A percentile compares a stretch with the other conserved stretches of the same genome.
Conservation (phyloP, 371 early-diverging fungal genomes). For the Basidiobolus heterosporus region DNA sequence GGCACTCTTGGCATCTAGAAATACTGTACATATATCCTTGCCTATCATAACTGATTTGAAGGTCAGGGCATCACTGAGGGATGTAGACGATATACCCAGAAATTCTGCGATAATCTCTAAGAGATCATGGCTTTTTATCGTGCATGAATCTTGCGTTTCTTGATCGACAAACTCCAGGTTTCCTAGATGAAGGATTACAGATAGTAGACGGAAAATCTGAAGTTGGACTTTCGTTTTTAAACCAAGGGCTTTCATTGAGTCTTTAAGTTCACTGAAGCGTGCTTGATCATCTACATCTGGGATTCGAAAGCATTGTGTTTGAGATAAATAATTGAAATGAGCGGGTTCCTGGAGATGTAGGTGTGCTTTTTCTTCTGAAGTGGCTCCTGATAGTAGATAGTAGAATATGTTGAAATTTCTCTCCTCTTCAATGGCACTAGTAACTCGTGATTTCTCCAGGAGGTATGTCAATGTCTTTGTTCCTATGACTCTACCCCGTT, state of each 20-base stretch:
- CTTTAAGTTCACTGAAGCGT: constrained; percentile 45
- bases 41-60: constrained; percentile 41
- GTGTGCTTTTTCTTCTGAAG: constrained; percentile 28
- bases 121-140: constrained; percentile 38
- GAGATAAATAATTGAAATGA: constrained; percentile 30
- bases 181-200: constrained; percentile 70
- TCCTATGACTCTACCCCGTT: constrained; percentile 73
- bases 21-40: constrained; percentile 64
- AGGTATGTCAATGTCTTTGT: constrained; percentile 69
- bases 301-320: constrained; percentile 8
- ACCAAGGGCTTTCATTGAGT: constrained; percentile 59
- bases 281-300: constrained; percentile 23
- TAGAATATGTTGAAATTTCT: constrained; percentile 84
- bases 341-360: constrained; percentile 26
- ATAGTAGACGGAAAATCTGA: constrained; percentile 46
- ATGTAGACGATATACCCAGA: constrained; percentile 56
- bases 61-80: constrained; percentile 47
- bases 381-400: constrained; percentile 47
- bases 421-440: constrained; percentile 39
- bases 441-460: constrained; percentile 67
- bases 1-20: constrained; percentile 48
- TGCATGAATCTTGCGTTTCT: constrained; percentile 24
- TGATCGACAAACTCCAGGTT: constrained; percentile 42
- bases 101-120: constrained; percentile 56
- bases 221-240: constrained; percentile 54